Percentiles rank a stretch among this genome's conserved stretches.
These are phyloP conservation scores for Syzygium aqueum DNA, from an alignment of 345 rosid genomes.

Conservation along the genomic window DNA sequence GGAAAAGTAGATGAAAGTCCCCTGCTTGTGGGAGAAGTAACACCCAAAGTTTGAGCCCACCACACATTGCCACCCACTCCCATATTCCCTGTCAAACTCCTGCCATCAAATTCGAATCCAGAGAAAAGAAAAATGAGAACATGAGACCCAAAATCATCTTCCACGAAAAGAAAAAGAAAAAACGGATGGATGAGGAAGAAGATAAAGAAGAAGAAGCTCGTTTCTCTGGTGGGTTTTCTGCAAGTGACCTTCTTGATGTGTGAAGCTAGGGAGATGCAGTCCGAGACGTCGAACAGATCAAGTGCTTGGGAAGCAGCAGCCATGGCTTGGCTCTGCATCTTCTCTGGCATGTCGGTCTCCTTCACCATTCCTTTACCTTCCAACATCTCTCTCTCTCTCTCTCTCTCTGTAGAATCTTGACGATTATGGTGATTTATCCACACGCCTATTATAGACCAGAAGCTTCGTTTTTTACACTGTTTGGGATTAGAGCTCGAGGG, in stretches of 20 bases:
- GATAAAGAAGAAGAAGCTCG: not conserved
- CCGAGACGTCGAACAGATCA: constrained; percentile 34
- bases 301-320: constrained; percentile 65
- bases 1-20: constrained; percentile 37
- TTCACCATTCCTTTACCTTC: constrained; percentile 43
- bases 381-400: constrained; percentile 22
- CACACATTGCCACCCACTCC: constrained; percentile 47
- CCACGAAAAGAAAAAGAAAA: not conserved
- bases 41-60: constrained; percentile 45
- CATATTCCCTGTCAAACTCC: constrained; percentile 35
- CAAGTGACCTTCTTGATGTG: constrained; percentile 34
- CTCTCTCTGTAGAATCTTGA: not conserved
- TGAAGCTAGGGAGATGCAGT: constrained; percentile 29
- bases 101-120: not conserved
- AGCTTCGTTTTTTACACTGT: not conserved
- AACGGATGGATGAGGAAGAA: not conserved
- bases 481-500: not conserved
- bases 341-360: constrained; percentile 88
- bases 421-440: not conserved
- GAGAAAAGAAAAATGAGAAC: not conserved
- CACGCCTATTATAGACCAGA: not conserved
- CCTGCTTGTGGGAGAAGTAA: constrained; percentile 35
- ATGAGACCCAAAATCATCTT: not conserved
- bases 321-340: constrained; percentile 91
- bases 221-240: not conserved